Percentiles rank a stretch among this genome's conserved stretches.
phyloP scores from a whole-genome alignment of 805 yeast genomes.

The Nematodospora valgi region DNA sequence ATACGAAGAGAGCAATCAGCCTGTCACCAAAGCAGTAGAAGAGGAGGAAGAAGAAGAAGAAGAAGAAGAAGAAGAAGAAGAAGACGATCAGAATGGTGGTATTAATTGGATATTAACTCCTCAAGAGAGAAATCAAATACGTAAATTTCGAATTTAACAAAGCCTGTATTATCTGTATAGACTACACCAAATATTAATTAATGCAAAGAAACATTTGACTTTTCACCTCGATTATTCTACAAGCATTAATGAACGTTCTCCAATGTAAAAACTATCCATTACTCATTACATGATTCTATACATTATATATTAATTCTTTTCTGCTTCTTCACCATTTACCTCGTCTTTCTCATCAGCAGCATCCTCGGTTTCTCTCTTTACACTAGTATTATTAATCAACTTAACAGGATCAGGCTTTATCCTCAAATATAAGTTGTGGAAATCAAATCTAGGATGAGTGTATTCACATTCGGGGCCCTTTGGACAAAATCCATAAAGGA shows the following conservation, averaged over 20 bases:
- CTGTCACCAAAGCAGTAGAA: slow-evolving; percentile 3
- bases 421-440: slow-evolving; percentile 37
- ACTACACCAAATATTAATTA: too few relatives aligned
- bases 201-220: too few relatives aligned
- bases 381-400: slow-evolving; percentile 1
- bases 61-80: slow-evolving; percentile 28
- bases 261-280: too few relatives aligned
- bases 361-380: background rate
- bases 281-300: background rate
- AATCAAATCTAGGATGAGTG: slow-evolving; percentile 79
- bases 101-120: slow-evolving; percentile 75
- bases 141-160: slow-evolving; percentile 50
- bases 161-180: too few relatives aligned
- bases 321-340: too few relatives aligned
- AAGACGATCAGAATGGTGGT: slow-evolving; percentile 26
- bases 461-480: slow-evolving; percentile 74
- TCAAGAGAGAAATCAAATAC: slow-evolving; percentile 63
- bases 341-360: background rate
- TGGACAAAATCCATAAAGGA: slow-evolving; percentile 90
- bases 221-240: too few relatives aligned
- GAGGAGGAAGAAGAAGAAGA: slow-evolving; percentile 37
- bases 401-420: slow-evolving; percentile 35
- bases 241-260: too few relatives aligned
- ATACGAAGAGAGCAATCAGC: slow-evolving; percentile 33
- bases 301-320: background rate